Conservation (phyloP, 306 rosid species). For the Nissolia schottii region DNA sequence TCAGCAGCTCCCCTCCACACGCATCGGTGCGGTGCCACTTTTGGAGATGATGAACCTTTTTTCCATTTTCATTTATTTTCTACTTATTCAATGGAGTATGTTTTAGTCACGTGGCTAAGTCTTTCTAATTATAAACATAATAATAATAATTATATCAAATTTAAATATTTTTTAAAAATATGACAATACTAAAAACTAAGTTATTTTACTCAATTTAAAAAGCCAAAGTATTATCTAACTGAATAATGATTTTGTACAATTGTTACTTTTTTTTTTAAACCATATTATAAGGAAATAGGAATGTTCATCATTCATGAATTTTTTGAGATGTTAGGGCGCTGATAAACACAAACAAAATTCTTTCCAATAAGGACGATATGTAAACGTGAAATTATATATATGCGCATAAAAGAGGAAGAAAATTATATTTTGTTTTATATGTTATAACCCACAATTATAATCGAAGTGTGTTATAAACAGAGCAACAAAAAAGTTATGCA, state of each 20-base stretch:
- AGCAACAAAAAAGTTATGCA: not conserved
- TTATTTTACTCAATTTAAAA: not conserved
- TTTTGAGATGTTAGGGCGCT: no score
- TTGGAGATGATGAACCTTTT: not conserved
- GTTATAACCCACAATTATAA: no score
- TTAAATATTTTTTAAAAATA: no score
- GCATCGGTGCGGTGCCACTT: not conserved
- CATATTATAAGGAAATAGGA: not conserved
- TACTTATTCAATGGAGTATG: not conserved
- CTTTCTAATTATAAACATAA: no score
- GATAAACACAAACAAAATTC: no score
- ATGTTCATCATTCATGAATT: not conserved
- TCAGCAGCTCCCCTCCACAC: not conserved
- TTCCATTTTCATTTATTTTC: not conserved
- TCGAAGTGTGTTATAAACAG: not conserved
- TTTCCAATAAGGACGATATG: no score
- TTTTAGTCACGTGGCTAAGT: not conserved
- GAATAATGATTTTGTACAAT: not conserved
- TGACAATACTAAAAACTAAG: not conserved
- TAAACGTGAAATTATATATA: no score
- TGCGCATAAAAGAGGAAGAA: not conserved
- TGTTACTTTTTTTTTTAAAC: no score
- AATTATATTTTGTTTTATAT: no score
- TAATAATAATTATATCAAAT: no score
- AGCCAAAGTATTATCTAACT: not conserved